Conservation (phyloP, 2,329 filamentous ascomycete species). For the Cladosporium sp. region DNA sequence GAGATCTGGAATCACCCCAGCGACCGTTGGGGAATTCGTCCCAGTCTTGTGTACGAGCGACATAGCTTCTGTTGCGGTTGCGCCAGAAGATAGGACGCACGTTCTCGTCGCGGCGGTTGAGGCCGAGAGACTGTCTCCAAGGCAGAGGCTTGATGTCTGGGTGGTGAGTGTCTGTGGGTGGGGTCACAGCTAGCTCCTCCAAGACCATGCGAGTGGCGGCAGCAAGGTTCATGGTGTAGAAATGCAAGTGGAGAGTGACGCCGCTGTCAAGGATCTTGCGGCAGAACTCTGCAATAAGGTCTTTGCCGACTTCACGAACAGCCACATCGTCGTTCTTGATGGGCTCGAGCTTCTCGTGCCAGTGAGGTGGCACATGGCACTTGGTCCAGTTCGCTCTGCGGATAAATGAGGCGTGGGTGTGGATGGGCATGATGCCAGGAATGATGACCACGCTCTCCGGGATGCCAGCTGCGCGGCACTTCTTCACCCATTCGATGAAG, state of each 20-base stretch:
- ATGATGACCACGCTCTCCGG: slow-evolving; percentile 69
- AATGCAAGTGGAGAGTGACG: slow-evolving; percentile 80
- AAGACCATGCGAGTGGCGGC: slow-evolving; percentile 92
- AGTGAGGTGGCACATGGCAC: slow-evolving; percentile 76
- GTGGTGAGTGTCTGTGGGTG: slow-evolving; percentile 64
- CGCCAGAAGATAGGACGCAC: slow-evolving; percentile 99
- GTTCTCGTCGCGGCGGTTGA: slow-evolving; percentile 87
- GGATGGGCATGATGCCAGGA: slow-evolving; percentile 89
- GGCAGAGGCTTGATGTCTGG: slow-evolving; percentile 70
- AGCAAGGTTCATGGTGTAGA: slow-evolving; percentile 99
- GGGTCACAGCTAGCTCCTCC: slow-evolving; percentile 81
- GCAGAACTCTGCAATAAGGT: slow-evolving; percentile 85
- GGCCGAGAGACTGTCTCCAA: slow-evolving; percentile 90
- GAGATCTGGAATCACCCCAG: slow-evolving; percentile 96
- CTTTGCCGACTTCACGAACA: slow-evolving; percentile 85
- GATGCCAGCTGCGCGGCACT: slow-evolving; percentile 82
- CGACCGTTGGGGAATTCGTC: slow-evolving; percentile 98
- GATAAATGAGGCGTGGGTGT: slow-evolving; percentile 90
- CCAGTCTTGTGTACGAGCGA: slow-evolving; percentile 95
- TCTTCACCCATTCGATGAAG: slow-evolving; percentile 86
- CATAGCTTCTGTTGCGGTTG: slow-evolving; percentile 93
- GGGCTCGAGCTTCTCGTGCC: slow-evolving; percentile 80
- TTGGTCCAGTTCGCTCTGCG: slow-evolving; percentile 89
- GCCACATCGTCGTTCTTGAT: slow-evolving; percentile 96
- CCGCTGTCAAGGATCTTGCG: slow-evolving; percentile 78